Conservation (phyloP, 306 rosid genomes). For the Biancaea sappan region DNA sequence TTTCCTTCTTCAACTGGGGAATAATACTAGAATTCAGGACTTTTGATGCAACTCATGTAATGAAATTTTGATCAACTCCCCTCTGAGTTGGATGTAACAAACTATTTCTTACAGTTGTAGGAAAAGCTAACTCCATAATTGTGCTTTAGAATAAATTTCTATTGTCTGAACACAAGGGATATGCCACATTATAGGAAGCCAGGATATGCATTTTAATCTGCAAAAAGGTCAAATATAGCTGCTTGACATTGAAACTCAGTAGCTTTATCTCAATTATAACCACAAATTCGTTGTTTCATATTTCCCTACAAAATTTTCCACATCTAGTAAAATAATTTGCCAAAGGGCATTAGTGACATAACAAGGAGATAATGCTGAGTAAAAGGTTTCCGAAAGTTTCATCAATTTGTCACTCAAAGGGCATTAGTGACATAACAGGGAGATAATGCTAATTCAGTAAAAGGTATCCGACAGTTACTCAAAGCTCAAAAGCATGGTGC, state of each 20-base stretch:
- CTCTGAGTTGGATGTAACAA: constrained; percentile 36
- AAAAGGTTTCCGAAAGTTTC: constrained; percentile 21
- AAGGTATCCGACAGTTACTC: constrained; percentile 21
- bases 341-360: constrained; percentile 8
- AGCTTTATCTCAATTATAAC: constrained; percentile 16
- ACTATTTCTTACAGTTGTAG: constrained; percentile 23
- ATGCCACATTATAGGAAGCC: constrained; percentile 40
- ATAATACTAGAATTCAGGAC: constrained; percentile 46
- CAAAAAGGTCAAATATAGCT: constrained; percentile 31
- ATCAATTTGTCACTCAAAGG: constrained; percentile 18
- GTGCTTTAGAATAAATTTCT: constrained; percentile 35
- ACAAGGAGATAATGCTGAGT: constrained; percentile 12
- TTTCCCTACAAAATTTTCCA: constrained; percentile 21
- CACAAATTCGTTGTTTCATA: constrained; percentile 7
- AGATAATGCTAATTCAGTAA: constrained; percentile 23
- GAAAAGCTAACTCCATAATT: constrained; percentile 37
- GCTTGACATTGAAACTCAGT: constrained; percentile 9
- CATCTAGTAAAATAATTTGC: constrained; percentile 8
- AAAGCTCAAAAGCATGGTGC: constrained; percentile 31
- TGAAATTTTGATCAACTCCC: constrained; percentile 40
- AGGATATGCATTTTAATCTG: constrained; percentile 9
- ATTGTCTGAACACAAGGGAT: constrained; percentile 25
- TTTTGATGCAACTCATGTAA: constrained; percentile 39
- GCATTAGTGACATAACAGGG: neutral
- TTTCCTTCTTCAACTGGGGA: constrained; percentile 57